phyloP scores from a whole-genome alignment of 1,139 yeast genomes.

The Meyerozyma athensensis region DNA sequence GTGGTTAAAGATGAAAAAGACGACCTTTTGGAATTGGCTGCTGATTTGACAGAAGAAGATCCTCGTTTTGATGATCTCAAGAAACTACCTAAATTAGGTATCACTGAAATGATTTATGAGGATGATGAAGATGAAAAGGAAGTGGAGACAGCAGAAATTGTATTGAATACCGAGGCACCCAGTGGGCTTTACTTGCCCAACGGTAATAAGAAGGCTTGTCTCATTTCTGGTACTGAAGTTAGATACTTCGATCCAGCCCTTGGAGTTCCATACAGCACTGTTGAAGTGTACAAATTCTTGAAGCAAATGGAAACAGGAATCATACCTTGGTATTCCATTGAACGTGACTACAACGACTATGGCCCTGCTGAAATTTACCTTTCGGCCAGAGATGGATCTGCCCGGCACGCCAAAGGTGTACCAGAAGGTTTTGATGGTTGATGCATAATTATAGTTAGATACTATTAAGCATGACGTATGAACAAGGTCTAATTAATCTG shows the following conservation, averaged over 20 bases:
- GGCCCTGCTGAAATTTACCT: slow-evolving; percentile 64
- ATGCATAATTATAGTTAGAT: background rate
- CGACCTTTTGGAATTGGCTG: slow-evolving; percentile 30
- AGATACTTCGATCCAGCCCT: slow-evolving; percentile 82
- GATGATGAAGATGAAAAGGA: slow-evolving; percentile 34
- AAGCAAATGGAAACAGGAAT: slow-evolving; percentile 63
- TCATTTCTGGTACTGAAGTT: slow-evolving; percentile 75
- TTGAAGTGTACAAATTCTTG: slow-evolving; percentile 70
- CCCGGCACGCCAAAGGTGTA: slow-evolving; percentile 75
- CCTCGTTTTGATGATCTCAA: slow-evolving; percentile 47
- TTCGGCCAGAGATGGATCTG: slow-evolving; percentile 46
- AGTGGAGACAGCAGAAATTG: slow-evolving; percentile 42
- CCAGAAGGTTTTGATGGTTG: slow-evolving; percentile 68
- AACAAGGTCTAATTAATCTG: slow-evolving; percentile 10
- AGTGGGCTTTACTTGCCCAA: slow-evolving; percentile 71
- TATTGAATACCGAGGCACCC: slow-evolving; percentile 62
- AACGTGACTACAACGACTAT: slow-evolving; percentile 37
- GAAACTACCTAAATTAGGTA: slow-evolving; percentile 62
- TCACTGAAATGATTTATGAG: slow-evolving; percentile 47
- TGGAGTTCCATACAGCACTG: slow-evolving; percentile 81
- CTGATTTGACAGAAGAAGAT: slow-evolving; percentile 33
- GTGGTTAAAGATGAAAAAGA: slow-evolving; percentile 33
- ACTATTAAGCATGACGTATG: slow-evolving; percentile 1
- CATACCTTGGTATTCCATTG: slow-evolving; percentile 61
- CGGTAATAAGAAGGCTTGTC: slow-evolving; percentile 65